These are phyloP conservation scores for Eucalyptus erythrocorys DNA, from an alignment of 345 rosid genomes.

Conservation along the genomic window DNA sequence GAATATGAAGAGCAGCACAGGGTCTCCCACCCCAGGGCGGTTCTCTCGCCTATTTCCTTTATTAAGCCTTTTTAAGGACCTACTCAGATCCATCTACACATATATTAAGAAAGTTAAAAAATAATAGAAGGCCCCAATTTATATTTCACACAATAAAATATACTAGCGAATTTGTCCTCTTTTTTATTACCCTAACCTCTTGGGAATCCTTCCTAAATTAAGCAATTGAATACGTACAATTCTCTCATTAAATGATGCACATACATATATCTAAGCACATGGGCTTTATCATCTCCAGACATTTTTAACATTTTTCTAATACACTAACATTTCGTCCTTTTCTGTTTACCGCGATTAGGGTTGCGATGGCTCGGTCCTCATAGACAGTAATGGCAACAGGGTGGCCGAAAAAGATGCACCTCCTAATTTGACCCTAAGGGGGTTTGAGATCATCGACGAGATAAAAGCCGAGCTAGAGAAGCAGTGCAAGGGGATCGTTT, in stretches of 20 bases:
- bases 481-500: slow-evolving; percentile 3
- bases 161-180: background rate
- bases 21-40: rapidly evolving
- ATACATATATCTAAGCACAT: background rate
- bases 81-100: background rate
- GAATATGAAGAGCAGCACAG: rapidly evolving
- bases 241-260: background rate
- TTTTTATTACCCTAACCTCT: background rate
- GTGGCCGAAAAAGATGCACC: slow-evolving; percentile 5
- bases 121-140: background rate
- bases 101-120: background rate
- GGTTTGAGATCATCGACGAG: background rate
- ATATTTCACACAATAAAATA: background rate
- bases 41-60: rapidly evolving
- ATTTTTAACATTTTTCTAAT: background rate
- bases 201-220: background rate
- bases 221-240: background rate
- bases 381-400: background rate
- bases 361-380: slow-evolving; percentile 1
- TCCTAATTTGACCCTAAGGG: slow-evolving; percentile 4
- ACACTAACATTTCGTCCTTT: background rate
- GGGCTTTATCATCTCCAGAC: background rate
- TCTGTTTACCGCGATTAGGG: background rate
- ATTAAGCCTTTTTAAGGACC: rapidly evolving
- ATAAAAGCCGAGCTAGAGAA: slow-evolving; percentile 4